phyloP scores from a whole-genome alignment of 139 green algal species.

The Volvox reticuliferus region DNA sequence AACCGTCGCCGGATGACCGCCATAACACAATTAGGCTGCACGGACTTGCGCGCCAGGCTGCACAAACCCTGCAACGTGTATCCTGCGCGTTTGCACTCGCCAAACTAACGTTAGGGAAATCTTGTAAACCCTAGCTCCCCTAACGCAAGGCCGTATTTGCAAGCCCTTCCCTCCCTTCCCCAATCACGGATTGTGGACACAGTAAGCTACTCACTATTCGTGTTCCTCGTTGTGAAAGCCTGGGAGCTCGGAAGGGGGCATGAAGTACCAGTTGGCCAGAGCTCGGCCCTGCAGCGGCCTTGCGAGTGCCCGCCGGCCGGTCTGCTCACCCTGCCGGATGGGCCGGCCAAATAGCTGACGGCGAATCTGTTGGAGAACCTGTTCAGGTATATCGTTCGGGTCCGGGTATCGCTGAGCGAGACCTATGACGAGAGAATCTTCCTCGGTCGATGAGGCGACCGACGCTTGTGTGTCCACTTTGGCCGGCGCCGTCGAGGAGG shows the following conservation, averaged over 20 bases:
- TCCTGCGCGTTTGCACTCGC: too few species aligned
- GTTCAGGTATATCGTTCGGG: conserved; percentile 2
- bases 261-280: conserved; percentile 51
- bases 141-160: too few species aligned
- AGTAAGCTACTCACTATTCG: conserved; percentile 51
- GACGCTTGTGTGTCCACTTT: background rate
- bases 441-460: background rate
- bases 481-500: background rate
- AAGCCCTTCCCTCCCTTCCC: too few species aligned
- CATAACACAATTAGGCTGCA: too few species aligned
- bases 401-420: conserved; percentile 21
- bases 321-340: conserved; percentile 33
- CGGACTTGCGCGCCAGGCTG: too few species aligned
- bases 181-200: too few species aligned
- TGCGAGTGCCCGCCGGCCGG: conserved; percentile 46
- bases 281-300: conserved; percentile 32
- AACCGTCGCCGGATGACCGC: too few species aligned
- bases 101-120: too few species aligned
- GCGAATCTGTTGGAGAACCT: background rate
- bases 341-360: conserved; percentile 39
- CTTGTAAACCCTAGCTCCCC: too few species aligned
- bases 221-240: conserved; percentile 57
- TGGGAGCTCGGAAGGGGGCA: conserved; percentile 34
- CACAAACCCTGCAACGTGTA: too few species aligned
- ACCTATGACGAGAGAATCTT: background rate